Evolutionary conservation across 108 stramenopile species (phyloP).

Genomic region (Skeletonema costatum): DNA sequence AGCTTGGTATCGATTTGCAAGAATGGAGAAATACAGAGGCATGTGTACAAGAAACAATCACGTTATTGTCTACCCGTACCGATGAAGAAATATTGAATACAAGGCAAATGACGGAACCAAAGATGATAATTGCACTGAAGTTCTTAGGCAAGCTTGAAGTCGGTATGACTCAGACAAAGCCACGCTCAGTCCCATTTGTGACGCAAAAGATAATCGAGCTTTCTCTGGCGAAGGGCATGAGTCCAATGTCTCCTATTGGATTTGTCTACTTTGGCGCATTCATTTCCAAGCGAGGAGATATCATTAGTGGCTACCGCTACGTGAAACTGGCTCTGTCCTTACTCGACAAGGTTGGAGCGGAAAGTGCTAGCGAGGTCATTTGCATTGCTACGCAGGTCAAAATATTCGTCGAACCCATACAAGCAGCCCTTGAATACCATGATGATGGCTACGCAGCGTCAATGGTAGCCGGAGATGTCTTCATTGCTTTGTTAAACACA

Average conservation of each 20-base stretch:
- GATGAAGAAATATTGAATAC: conserved; percentile 3
- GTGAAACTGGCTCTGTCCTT: conserved; percentile 3
- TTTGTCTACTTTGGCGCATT: conserved; percentile 13
- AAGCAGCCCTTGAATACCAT: conserved; percentile 3
- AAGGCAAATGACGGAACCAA: conserved; percentile 7
- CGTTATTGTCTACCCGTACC: neutral
- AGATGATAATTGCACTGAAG: conserved; percentile 16
- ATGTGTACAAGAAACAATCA: neutral
- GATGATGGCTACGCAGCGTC: neutral
- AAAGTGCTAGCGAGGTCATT: conserved; percentile 11
- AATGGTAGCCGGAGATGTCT: conserved; percentile 15
- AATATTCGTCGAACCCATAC: conserved; percentile 5
- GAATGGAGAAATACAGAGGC: neutral
- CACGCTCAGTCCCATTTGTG: neutral
- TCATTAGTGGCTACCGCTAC: conserved; percentile 1
- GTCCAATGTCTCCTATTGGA: conserved; percentile 3
- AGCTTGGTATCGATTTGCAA: conserved; percentile 4
- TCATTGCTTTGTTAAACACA: too few relatives aligned
- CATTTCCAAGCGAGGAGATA: neutral
- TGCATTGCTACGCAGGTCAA: neutral
- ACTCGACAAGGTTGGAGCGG: neutral
- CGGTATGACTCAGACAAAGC: neutral
- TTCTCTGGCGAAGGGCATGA: conserved; percentile 7
- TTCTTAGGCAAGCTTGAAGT: neutral
- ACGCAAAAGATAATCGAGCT: conserved; percentile 2